Base-by-base conservation (phyloP, 2,329 filamentous ascomycete species). In the Fulvia fulva region DNA sequence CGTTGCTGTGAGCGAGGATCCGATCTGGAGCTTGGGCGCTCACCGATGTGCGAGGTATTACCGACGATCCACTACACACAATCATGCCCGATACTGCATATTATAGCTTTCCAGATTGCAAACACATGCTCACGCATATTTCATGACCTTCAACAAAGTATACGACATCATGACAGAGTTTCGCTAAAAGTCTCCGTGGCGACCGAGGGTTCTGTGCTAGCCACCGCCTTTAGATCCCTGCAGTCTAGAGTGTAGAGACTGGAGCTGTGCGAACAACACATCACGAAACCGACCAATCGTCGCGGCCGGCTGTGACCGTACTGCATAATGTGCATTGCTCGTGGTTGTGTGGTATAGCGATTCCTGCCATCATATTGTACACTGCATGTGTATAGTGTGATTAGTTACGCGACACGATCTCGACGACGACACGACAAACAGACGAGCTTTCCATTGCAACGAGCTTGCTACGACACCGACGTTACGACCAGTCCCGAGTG, bases 381-480 rank as follows among this genome's bases (percentile, higher is more conserved):
- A 41, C 37, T 21, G 14, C 37, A 7, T 51, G 46, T 51, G 32
- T 50, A 51, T 56, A 51, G 44, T 34, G 32, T 22, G 22, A 19
- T 43, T 45, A 56, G 21, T 11, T 43, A 57, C 55, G 41, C 55
- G 55, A 53, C 47, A 57, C 44, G 45, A 49, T 16, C 23, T 47
- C 44, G 9, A 50, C 47, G 47, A 47, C 49, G 26, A 46, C 26
- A 34, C 50, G 47, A 50, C 25, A 26, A 32, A 30, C 47, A 51
- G 47, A 51, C 55, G 47, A 57, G 43, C 47, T 57, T 47, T n/a
- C 16, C 22, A n/a, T 55, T 9, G n/a, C 16, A 16, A 16, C 23
- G 6, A 50, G 55, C 43, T 49, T 51, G 55, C 55, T 52, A 53
- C 55, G 55, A 57, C 55, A 41, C n/a, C 37, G 37, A 41, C 43